Conservation (phyloP, 1,139 yeast genomes). For the Suhomyces choctaworum region DNA sequence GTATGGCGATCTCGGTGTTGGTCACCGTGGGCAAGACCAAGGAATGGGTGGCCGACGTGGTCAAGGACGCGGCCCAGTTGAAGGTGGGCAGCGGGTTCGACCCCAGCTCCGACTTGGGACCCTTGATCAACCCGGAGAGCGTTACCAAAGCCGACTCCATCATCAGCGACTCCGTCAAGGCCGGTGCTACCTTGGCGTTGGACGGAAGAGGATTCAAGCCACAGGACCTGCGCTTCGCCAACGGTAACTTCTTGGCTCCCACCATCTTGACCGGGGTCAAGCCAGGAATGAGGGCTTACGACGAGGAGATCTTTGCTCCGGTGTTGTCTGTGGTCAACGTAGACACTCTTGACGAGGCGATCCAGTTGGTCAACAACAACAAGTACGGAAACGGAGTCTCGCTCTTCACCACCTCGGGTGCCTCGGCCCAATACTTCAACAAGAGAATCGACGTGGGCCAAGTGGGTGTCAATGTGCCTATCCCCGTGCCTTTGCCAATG, state of each 20-base stretch:
- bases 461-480: conserved; percentile 79
- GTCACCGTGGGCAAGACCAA: conserved; percentile 74
- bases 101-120: conserved; percentile 64
- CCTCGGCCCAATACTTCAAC: conserved; percentile 68
- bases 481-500: conserved; percentile 85
- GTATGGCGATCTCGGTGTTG: conserved; percentile 78
- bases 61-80: conserved; percentile 57
- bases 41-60: conserved; percentile 64
- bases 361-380: conserved; percentile 62
- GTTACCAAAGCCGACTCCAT: conserved; percentile 55
- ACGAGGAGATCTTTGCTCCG: conserved; percentile 77
- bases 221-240: conserved; percentile 46
- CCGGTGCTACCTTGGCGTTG: conserved; percentile 58
- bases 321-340: conserved; percentile 65
- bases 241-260: conserved; percentile 77
- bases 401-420: conserved; percentile 68
- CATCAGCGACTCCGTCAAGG: conserved; percentile 55
- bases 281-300: conserved; percentile 72
- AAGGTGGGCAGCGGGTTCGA: conserved; percentile 71
- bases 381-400: conserved; percentile 76
- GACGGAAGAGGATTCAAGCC: conserved; percentile 63
- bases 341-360: conserved; percentile 73
- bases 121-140: conserved; percentile 64
- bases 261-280: conserved; percentile 64
- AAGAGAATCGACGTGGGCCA: conserved; percentile 75